Base-by-base conservation (phyloP, 2,329 filamentous ascomycete species). In the Calycina herbarum region DNA sequence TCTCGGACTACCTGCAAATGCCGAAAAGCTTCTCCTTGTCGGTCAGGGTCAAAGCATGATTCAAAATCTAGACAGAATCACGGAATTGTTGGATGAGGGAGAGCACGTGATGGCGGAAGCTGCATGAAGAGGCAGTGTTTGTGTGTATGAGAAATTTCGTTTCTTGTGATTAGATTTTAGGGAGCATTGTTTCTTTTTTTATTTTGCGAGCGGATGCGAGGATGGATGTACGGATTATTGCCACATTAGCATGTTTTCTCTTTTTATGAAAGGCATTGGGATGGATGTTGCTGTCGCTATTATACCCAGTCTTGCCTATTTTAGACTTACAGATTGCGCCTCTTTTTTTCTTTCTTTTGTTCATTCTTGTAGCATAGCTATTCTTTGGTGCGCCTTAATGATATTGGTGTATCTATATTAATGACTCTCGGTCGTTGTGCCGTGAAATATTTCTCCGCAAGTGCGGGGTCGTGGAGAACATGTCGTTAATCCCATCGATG, bases 1-100 rank as follows among this genome's bases (percentile, higher is more conserved):
- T 76, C 83, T 99, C 17, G 96, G 95, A 27, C 79, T 99, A 71
- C 95, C 95, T 42, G 92, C 93, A 33, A 97, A 99, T 77, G 95
- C 95, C 24, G 95, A 99, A 87, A 99, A 98, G 80, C 77, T 99
- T 76, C 79, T 99, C 73, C 84, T 99, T 38, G 92, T 97, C 15
- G 94, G 92, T 2, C 88, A 97, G 74, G 96, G 94, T 56, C 86
- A 87, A 75, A 91, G 89, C 74, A 89, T 97, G 85, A 89, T 97
- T 73, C 85, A 85, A 69, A 94, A 97, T 78, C 74, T 98, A 77
- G 89, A 89, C 75, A 92, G 89, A 77, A 91, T 99, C 62, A 91
- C 91, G 68, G 91, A 93, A 71, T 82, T 97, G 78, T 79, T 99
- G 75, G 94, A 99, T 78, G 95, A 99, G 77, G 93, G 93, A 1